These are phyloP conservation scores for Geranium incanum DNA, from an alignment of 441 rosid species.

Conservation along the genomic window DNA sequence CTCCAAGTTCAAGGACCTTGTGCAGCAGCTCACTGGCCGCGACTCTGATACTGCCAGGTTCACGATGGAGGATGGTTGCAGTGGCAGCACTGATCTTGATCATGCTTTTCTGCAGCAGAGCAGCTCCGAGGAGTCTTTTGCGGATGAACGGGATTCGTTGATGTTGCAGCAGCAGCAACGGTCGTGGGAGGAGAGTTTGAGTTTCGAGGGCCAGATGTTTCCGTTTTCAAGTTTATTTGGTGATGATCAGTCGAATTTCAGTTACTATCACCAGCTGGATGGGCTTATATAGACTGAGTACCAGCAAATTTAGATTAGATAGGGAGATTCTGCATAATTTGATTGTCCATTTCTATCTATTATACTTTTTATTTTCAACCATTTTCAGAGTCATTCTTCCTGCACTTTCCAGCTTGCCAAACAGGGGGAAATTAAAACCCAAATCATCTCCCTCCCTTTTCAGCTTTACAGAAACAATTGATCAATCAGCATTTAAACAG, in stretches of 20 bases:
- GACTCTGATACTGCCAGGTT: constrained; percentile 42
- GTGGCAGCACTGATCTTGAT: no score
- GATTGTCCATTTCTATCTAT: no score
- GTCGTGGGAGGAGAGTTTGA: background rate
- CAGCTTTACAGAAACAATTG: no score
- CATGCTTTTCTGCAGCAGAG: background rate
- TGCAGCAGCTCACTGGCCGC: constrained; percentile 81
- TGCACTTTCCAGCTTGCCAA: no score
- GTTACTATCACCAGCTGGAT: background rate
- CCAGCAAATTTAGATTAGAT: no score
- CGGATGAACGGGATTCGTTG: background rate
- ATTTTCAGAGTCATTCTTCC: no score
- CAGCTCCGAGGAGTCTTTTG: background rate
- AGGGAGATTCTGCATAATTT: no score
- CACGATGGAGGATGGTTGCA: background rate
- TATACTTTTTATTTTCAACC: no score
- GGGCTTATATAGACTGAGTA: background rate
- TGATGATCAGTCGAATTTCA: background rate
- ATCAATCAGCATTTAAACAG: no score
- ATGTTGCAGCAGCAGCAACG: background rate
- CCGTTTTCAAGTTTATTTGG: background rate
- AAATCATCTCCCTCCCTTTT: no score
- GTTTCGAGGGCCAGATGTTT: background rate
- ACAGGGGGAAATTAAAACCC: no score
- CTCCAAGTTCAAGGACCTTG: constrained; percentile 63